phyloP scores from a whole-genome alignment of 495 filamentous ascomycete genomes.

The Tuber aestivum region DNA sequence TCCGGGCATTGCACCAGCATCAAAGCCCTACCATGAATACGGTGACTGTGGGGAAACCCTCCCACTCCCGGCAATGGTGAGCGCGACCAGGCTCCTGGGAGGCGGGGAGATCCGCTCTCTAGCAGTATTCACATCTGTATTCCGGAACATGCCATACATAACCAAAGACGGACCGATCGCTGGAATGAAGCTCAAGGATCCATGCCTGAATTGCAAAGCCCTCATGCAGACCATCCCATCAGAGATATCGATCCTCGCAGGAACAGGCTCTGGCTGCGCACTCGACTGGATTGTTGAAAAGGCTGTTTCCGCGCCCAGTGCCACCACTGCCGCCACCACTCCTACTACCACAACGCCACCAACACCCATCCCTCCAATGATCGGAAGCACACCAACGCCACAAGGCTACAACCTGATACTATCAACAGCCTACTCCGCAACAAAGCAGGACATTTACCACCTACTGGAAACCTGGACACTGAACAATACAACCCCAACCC shows the following conservation, averaged over 20 bases:
- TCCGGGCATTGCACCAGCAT: not conserved
- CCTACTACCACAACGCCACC: not conserved
- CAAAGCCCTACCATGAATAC: slow-evolving; percentile 7
- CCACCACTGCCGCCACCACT: not conserved
- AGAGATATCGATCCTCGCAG: not conserved
- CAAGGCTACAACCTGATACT: slow-evolving; percentile 8
- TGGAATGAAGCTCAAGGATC: slow-evolving; percentile 6
- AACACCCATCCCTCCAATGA: not conserved
- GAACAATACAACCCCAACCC: slow-evolving; percentile 7
- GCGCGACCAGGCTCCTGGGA: not conserved
- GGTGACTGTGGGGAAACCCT: slow-evolving; percentile 18
- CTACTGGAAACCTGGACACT: slow-evolving; percentile 5
- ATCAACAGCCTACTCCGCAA: slow-evolving; percentile 10
- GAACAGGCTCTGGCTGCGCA: not conserved
- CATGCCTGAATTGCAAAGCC: slow-evolving; percentile 20
- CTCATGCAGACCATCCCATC: slow-evolving; percentile 10
- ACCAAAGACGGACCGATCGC: slow-evolving; percentile 7
- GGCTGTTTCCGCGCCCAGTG: not conserved
- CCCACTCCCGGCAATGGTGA: slow-evolving; percentile 16
- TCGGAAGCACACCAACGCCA: not conserved
- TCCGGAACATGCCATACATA: not conserved
- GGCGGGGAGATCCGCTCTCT: slow-evolving; percentile 6
- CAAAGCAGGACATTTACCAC: slow-evolving; percentile 8
- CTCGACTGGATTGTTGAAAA: slow-evolving; percentile 3
- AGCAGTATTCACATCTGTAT: slow-evolving; percentile 3